These are phyloP conservation scores for Penicillium paxilli DNA, from an alignment of 495 filamentous ascomycete species.

Conservation along the genomic window DNA sequence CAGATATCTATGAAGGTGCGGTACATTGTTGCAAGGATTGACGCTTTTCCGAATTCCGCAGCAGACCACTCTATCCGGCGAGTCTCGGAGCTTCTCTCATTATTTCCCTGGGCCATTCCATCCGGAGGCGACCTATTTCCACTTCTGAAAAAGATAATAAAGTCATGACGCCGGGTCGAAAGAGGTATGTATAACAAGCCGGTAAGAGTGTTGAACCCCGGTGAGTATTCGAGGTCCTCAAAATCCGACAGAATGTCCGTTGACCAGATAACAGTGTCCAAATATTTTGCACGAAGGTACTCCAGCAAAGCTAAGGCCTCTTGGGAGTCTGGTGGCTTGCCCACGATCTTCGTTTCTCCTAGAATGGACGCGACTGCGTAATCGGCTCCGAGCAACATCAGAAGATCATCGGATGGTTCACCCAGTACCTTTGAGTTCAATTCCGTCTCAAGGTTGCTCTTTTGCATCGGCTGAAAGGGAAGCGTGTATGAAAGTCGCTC, in stretches of 20 bases:
- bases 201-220: slow-evolving; percentile 73
- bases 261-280: slow-evolving; percentile 71
- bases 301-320: slow-evolving; percentile 79
- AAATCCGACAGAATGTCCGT: slow-evolving; percentile 75
- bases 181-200: slow-evolving; percentile 79
- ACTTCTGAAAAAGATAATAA: slow-evolving; percentile 79
- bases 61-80: slow-evolving; percentile 35
- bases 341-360: slow-evolving; percentile 82
- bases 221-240: slow-evolving; percentile 73
- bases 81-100: not conserved
- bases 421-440: not conserved
- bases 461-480: slow-evolving; percentile 53
- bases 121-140: not conserved
- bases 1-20: slow-evolving; percentile 85
- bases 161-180: slow-evolving; percentile 70
- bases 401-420: slow-evolving; percentile 17
- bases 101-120: slow-evolving; percentile 1
- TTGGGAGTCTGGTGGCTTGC: slow-evolving; percentile 69
- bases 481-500: slow-evolving; percentile 82
- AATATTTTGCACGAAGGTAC: slow-evolving; percentile 69
- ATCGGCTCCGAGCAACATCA: slow-evolving; percentile 53
- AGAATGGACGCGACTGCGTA: slow-evolving; percentile 77
- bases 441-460: not conserved
- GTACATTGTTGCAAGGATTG: slow-evolving; percentile 83
- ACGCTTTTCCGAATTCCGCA: slow-evolving; percentile 71